Base-by-base conservation (phyloP, 345 rosid species). In the Citrus trifoliata region DNA sequence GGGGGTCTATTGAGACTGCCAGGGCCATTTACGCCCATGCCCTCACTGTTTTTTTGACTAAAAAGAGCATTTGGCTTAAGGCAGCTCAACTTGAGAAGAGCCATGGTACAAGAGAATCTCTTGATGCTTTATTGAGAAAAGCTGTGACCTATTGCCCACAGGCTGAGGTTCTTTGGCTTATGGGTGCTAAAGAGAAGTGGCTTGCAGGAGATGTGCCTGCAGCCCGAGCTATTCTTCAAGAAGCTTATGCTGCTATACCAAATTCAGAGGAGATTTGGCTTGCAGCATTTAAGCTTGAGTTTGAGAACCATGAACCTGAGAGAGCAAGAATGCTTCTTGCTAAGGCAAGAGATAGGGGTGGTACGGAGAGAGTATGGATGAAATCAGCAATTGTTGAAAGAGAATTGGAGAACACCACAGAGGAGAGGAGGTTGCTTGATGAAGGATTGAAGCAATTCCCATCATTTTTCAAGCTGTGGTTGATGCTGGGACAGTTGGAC, bases 171-270 rank as follows among this genome's bases (percentile, higher is more conserved):
- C 86, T 95, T 70, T 93, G 98, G 98, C 97, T 95, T 64, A 93
- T 95, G 98, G 97, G 95, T 74, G 98, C 98, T 32, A 95, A 93
- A 82, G 98, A 95, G 84, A 95, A 95, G 82, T 93, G 98, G 98
- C 97, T 95, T 80, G 94, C 98, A 46, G 98, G 98, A 75, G 98
- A 95, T 86, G 98, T 95, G 67, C 92, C 93, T 60, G 90, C 95
- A 42, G 98, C 98, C 24, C 90, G 98, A 76, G 94, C 95, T 56
- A 95, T 92, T 81, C 95, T 95, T 80, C 97, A 90, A 81, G 97
- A 93, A 86, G 98, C 98, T 28, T 93, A 95, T 81, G 97, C 93
- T 74, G 97, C 98, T 18, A 93, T 95, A 79, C 98, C 98, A 4
- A 86, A 90, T 72, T 92, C 98, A 0, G 98, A 95, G 87, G 98